Percentiles rank a stretch among this genome's conserved stretches.
Conservation (phyloP, 1,284 basidiomycete species). For the Mrakiaceae sp. region DNA sequence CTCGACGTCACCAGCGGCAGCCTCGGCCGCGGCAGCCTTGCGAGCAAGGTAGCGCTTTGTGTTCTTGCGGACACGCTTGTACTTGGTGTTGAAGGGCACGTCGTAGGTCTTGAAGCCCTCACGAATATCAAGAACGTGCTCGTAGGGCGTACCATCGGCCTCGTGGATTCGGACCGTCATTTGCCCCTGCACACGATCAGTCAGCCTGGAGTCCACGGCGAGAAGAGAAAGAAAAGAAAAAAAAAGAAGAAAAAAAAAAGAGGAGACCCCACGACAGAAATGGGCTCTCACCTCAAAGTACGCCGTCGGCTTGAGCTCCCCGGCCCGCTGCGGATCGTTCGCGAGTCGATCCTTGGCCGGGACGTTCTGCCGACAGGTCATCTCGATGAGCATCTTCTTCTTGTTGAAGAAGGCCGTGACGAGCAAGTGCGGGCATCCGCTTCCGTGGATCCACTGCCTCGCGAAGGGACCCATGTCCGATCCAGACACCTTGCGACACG, state of each 20-base stretch:
- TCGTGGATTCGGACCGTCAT: constrained; percentile 99
- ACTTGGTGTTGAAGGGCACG: constrained; percentile 99
- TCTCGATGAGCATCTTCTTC: constrained; percentile 96
- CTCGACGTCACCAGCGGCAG: constrained; percentile 78
- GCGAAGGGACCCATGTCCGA: constrained; percentile 82
- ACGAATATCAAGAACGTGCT: constrained; percentile 91
- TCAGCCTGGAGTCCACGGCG: neutral
- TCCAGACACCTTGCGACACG: constrained; percentile 85
- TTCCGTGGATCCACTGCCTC: constrained; percentile 98
- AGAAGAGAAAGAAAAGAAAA: neutral
- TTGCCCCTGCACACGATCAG: constrained; percentile 51
- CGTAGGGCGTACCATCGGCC: constrained; percentile 97
- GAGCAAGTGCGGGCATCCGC: constrained; percentile 84
- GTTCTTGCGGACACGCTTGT: constrained; percentile 89
- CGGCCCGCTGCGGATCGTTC: constrained; percentile 53
- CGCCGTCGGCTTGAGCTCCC: constrained; percentile 65
- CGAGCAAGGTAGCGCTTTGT: constrained; percentile 90
- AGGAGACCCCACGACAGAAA: neutral
- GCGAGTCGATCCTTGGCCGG: constrained; percentile 61
- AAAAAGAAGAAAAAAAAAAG: neutral
- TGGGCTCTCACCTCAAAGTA: constrained; percentile 59
- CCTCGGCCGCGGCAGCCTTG: constrained; percentile 83
- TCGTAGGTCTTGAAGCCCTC: constrained; percentile 80
- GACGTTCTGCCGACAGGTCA: constrained; percentile 79
- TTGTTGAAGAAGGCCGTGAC: constrained; percentile 89